These are phyloP conservation scores for Aspergillus conjunctus DNA, from an alignment of 495 filamentous ascomycete species.

Conservation along the genomic window DNA sequence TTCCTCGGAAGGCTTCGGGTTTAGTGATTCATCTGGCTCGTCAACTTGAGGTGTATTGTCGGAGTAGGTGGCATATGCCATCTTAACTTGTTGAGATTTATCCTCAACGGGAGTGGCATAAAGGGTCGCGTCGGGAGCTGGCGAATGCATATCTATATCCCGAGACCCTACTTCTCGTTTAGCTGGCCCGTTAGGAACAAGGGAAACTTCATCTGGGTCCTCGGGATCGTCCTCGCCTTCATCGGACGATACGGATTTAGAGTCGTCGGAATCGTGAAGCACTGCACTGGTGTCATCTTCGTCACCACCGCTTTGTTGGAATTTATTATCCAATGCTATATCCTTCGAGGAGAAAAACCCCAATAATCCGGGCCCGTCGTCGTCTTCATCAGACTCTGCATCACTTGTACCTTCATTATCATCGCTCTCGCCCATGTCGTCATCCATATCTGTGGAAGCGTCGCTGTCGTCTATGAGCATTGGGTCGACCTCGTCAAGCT, in stretches of 20 bases:
- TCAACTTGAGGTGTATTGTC: slow-evolving; percentile 5
- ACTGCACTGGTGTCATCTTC: slow-evolving; percentile 4
- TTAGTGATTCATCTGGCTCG: slow-evolving; percentile 1
- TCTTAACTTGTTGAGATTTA: slow-evolving; percentile 12
- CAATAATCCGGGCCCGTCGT: slow-evolving; percentile 62
- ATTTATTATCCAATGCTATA: slow-evolving; percentile 25
- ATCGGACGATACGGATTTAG: slow-evolving; percentile 25
- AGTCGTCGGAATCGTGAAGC: slow-evolving; percentile 27
- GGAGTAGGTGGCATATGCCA: slow-evolving; percentile 12
- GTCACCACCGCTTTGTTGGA: slow-evolving; percentile 32
- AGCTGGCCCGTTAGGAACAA: slow-evolving; percentile 46
- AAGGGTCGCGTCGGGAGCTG: slow-evolving; percentile 13
- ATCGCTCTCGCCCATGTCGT: slow-evolving; percentile 73
- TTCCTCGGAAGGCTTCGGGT: slow-evolving; percentile 11
- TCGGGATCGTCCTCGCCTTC: slow-evolving; percentile 31
- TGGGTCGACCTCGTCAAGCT: slow-evolving; percentile 68
- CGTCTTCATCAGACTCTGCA: slow-evolving; percentile 50
- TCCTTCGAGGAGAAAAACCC: slow-evolving; percentile 64
- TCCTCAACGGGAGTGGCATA: slow-evolving; percentile 22
- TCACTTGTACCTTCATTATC: slow-evolving; percentile 54
- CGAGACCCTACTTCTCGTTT: slow-evolving; percentile 11
- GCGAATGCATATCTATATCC: slow-evolving; percentile 2
- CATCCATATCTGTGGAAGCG: slow-evolving; percentile 81
- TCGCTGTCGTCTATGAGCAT: slow-evolving; percentile 73
- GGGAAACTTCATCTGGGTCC: slow-evolving; percentile 50